phyloP scores from a whole-genome alignment of 108 stramenopile genomes.

The Cyclotella kingstonii region DNA sequence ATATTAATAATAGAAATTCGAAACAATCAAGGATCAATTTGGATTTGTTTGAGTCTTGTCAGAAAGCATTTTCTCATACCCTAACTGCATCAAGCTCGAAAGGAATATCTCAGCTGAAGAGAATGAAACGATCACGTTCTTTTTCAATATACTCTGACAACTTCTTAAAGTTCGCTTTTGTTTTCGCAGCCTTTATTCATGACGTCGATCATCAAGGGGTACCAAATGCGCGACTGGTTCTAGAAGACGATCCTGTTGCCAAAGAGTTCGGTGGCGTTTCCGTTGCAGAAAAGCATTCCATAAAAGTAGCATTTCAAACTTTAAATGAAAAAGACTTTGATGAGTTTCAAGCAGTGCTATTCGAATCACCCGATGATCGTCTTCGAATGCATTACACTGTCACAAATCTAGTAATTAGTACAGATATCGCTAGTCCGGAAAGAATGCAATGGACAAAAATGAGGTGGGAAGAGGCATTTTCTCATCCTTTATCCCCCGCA shows the following conservation, averaged over 20 bases:
- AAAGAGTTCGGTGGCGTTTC: conserved; percentile 37
- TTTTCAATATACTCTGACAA: conserved; percentile 35
- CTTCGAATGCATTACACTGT: conserved; percentile 37
- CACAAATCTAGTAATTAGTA: conserved; percentile 30
- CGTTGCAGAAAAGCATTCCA: conserved; percentile 54
- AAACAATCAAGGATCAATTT: too few relatives aligned
- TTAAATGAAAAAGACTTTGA: conserved; percentile 30
- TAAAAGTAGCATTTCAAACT: conserved; percentile 40
- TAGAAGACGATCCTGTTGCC: conserved; percentile 53
- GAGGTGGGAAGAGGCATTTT: conserved; percentile 42
- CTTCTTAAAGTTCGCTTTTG: conserved; percentile 49
- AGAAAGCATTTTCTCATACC: not conserved
- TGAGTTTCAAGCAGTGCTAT: conserved; percentile 22
- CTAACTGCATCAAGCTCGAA: not conserved
- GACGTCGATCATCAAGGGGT: conserved; percentile 61
- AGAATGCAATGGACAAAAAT: conserved; percentile 34
- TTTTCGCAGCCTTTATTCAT: conserved; percentile 48
- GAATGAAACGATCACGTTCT: conserved; percentile 12
- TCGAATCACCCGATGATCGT: conserved; percentile 36
- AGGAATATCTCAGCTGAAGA: conserved; percentile 1
- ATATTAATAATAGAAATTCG: too few relatives aligned
- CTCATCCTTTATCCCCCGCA: not conserved
- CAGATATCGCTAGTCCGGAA: conserved; percentile 46
- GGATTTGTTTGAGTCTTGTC: too few relatives aligned
- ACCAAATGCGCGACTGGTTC: conserved; percentile 51